A percentile compares a stretch with the other conserved stretches of the same genome.
Evolutionary conservation across 169 alveolate genomes (phyloP).

Genomic region (Eimeria praecox): DNA sequence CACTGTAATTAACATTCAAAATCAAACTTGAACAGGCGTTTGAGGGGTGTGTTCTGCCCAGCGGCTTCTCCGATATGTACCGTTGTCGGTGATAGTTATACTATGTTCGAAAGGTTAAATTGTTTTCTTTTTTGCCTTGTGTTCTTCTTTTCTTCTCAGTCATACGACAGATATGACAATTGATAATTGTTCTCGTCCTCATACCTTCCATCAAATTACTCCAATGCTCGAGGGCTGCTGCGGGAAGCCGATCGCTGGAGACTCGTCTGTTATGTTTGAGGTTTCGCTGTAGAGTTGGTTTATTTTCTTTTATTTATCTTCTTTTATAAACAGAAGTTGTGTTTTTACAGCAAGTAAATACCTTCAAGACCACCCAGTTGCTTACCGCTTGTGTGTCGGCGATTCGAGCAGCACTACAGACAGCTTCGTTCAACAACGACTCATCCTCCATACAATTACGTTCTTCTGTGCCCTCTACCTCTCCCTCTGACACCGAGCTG

Average conservation of each 20-base stretch:
- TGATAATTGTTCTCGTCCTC: neutral
- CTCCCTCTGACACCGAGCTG: neutral
- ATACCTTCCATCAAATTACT: neutral
- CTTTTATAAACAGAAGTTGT: neutral
- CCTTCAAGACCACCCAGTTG: neutral
- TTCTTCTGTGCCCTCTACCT: neutral
- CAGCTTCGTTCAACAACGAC: neutral
- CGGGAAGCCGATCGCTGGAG: conserved; percentile 1
- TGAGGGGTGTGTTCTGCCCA: conserved; percentile 20
- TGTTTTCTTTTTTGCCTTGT: neutral
- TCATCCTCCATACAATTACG: neutral
- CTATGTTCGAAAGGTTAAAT: neutral
- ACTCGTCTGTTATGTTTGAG: neutral
- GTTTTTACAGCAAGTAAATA: neutral
- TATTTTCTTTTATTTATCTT: neutral
- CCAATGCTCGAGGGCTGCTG: conserved; percentile 25
- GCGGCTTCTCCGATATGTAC: conserved; percentile 38
- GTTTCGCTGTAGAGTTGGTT: neutral
- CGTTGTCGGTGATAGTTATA: neutral
- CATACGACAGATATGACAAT: neutral
- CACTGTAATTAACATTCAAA: neutral
- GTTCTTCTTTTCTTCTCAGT: neutral
- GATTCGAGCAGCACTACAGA: conserved; percentile 11
- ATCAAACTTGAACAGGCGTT: neutral
- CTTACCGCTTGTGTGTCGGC: neutral